Percentiles rank a stretch among this genome's conserved stretches.
These are phyloP conservation scores for Botryotinia convoluta DNA, from an alignment of 2,329 filamentous ascomycete species.

Conservation along the genomic window DNA sequence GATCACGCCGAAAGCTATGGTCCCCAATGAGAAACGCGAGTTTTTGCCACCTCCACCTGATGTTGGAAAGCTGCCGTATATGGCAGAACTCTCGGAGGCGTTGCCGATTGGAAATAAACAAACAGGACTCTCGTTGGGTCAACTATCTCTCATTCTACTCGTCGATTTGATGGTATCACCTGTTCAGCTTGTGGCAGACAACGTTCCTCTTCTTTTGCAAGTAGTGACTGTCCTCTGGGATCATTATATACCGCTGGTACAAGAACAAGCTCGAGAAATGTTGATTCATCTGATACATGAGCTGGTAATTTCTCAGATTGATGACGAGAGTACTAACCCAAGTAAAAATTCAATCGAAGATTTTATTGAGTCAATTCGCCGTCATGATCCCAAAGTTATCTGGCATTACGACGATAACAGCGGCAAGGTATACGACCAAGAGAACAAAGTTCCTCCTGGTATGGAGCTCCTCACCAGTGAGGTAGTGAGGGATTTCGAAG, in stretches of 20 bases:
- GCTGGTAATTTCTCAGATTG: slow-evolving; percentile 76
- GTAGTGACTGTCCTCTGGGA: slow-evolving; percentile 95
- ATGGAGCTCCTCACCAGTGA: slow-evolving; percentile 84
- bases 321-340: slow-evolving; percentile 60
- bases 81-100: slow-evolving; percentile 77
- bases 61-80: slow-evolving; percentile 74
- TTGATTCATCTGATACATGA: slow-evolving; percentile 96
- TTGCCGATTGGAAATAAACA: slow-evolving; percentile 88
- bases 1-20: slow-evolving; percentile 95
- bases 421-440: slow-evolving; percentile 68
- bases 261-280: slow-evolving; percentile 97
- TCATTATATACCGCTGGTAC: slow-evolving; percentile 90
- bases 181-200: slow-evolving; percentile 73
- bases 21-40: slow-evolving; percentile 78
- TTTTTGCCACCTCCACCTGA: slow-evolving; percentile 70
- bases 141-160: slow-evolving; percentile 86
- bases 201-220: slow-evolving; percentile 82
- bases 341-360: slow-evolving; percentile 78
- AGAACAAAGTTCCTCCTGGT: slow-evolving; percentile 76
- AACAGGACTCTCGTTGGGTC: slow-evolving; percentile 85
- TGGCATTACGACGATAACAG: slow-evolving; percentile 96
- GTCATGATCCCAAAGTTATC: slow-evolving; percentile 78
- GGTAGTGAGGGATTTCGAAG: slow-evolving; percentile 80
- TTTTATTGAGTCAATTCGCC: slow-evolving; percentile 81
- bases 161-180: slow-evolving; percentile 96